These are phyloP conservation scores for Pseudocercospora macadamiae DNA, from an alignment of 2,329 filamentous ascomycete species.

Conservation along the genomic window DNA sequence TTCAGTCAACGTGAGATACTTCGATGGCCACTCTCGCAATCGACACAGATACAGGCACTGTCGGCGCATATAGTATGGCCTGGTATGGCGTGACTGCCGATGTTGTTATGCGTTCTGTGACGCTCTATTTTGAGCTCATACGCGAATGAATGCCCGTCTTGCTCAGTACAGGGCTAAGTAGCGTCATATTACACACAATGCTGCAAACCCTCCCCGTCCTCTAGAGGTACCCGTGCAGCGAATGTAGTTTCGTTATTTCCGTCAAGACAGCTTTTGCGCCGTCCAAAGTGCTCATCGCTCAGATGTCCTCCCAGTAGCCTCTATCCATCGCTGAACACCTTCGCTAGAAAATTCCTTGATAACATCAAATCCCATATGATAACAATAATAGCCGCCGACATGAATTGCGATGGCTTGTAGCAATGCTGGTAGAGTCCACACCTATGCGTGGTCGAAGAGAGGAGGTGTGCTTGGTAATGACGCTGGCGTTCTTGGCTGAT, in stretches of 20 bases:
- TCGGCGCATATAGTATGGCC: too few species aligned
- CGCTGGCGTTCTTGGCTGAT: slow-evolving; percentile 61
- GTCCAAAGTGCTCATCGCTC: not conserved
- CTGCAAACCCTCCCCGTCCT: not conserved
- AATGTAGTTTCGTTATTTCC: not conserved
- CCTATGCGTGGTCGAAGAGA: slow-evolving; percentile 34
- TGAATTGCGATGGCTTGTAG: not conserved
- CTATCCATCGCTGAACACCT: slow-evolving; percentile 14
- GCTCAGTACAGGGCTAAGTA: not conserved
- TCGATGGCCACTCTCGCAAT: too few species aligned
- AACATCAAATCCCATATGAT: not conserved
- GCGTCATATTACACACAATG: not conserved
- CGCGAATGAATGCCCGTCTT: not conserved
- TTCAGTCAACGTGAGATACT: too few species aligned
- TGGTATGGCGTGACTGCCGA: too few species aligned
- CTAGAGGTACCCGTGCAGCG: not conserved
- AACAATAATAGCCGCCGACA: not conserved
- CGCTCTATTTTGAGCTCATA: not conserved
- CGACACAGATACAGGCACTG: too few species aligned
- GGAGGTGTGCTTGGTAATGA: slow-evolving; percentile 73
- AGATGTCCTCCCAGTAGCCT: not conserved
- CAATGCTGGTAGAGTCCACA: not conserved
- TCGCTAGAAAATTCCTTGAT: slow-evolving; percentile 8
- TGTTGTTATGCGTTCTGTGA: too few species aligned
- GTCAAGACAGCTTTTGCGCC: slow-evolving; percentile 3